Evolutionary conservation across 371 early-diverging fungal species (phyloP), one percentile per base, ranked within the genome.

Genomic region (Apophysomyces variabilis): DNA sequence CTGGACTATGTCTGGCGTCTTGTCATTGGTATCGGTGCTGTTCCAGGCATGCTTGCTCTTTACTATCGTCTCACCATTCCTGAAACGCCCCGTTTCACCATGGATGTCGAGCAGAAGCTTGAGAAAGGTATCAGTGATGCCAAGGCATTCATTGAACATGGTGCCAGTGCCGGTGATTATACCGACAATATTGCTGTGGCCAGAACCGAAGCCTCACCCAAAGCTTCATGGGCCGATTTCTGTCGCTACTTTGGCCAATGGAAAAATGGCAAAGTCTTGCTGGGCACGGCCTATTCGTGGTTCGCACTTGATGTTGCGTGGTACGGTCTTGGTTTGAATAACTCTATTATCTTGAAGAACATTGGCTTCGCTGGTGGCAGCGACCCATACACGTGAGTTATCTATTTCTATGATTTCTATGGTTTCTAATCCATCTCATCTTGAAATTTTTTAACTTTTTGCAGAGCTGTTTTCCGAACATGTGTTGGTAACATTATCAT

Each of bases 11-110:
- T 91, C 38, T 95, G 94, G 94, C 88, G 95, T 57, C 78, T 90
- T 44, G 74, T 85, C 56, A 79, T 91, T 64, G 90, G 87, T 58
- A 68, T 91, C 39, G 93, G 94, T 57, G 83, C 83, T 44, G 66
- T 95, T 12, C 95, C 95, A 1, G 90, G 87, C 37, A 16, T 90
- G 5, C 61, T 65, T 58, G 77, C 77, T 39, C 74, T 73, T 37
- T 93, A 93, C 77, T 93, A 87, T 73, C 90, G 94, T 57, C 71
- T 94, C 62, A 93, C 92, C 35, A 92, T 94, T 62, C 92, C 93
- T 44, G 95, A 95, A 76, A 92, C 95, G 1, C 94, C 95, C 8
- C 90, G 94, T 39, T 95, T 82, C 75, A 85, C 90, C 6, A 85
- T 91, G 37, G 92, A 92, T 69, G 86, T 91, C 57, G 87, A 91